Evolutionary conservation across 257 asterid species (phyloP).

Genomic region (Nicotiana paniculata): DNA sequence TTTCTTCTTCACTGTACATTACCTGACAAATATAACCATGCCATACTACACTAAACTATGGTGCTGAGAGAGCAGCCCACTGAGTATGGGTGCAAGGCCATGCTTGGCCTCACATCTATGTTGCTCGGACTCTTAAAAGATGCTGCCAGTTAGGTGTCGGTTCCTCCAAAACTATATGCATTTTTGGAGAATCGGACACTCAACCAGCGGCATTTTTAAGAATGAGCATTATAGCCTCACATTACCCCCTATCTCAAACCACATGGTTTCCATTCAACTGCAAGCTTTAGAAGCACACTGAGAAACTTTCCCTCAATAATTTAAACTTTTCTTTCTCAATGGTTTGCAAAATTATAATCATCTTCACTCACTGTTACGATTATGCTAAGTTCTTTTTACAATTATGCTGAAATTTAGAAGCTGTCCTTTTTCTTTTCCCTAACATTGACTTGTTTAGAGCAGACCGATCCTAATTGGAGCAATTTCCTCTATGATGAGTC

Average conservation of each 20-base stretch:
- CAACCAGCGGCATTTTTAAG: too few relatives aligned
- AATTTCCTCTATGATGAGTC: slow-evolving; percentile 71
- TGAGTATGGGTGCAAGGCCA: neutral
- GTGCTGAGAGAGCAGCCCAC: neutral
- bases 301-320: neutral
- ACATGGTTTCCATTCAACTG: neutral
- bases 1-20: neutral
- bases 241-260: too few relatives aligned
- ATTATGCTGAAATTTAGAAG: neutral
- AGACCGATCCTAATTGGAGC: slow-evolving; percentile 99
- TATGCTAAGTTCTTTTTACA: neutral
- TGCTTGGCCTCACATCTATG: neutral
- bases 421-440: slow-evolving; percentile 4
- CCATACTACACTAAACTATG: neutral
- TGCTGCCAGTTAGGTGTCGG: too few relatives aligned
- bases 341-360: neutral
- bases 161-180: too few relatives aligned
- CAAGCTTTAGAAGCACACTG: neutral
- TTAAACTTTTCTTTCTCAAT: neutral
- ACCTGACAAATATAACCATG: slow-evolving; percentile 1
- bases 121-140: too few relatives aligned
- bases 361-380: neutral
- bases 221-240: too few relatives aligned
- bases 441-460: slow-evolving; percentile 33
- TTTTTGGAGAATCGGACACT: too few relatives aligned